Evolutionary conservation across 208 protist species (phyloP), one percentile per base, ranked within the genome.

Genomic region (Leishmania amazonensis): DNA sequence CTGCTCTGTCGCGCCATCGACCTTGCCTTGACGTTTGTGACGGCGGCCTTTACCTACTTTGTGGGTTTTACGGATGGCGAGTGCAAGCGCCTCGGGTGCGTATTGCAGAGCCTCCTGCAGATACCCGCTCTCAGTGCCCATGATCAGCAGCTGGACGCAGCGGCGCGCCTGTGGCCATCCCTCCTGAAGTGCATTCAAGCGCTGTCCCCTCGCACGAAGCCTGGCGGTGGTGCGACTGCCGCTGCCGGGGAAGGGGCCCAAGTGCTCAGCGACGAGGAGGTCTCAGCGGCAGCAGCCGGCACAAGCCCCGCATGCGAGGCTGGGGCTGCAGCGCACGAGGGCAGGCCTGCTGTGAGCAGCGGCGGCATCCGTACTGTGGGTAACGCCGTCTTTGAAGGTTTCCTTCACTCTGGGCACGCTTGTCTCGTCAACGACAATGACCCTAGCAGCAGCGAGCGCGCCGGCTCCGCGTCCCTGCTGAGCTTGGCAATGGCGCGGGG

Each of bases 31-130:
- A 85, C 87, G 9, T 84, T 94, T 31, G 81, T 95, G 31, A 91
- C 91, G 13, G 80, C 80, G 1, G 72, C 49, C 65, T 85, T 90
- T 73, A 93, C 91, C 15, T 90, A 92, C 72, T 95, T 95, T 81
- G 87, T 94, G 2, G 94, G 86, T 42, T 85, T 95, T 68, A 95
- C 92, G 2, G 90, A 94, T 82, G 88, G 87, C n/a, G 94, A 97
- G 85, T 89, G 87, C 79, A 92, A 91, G 81, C 89, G 94, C 6
- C 40, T 93, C 6, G 94, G 92, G 62, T 85, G 90, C 76, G 76
- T 97, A 11, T 60, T 97, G 38, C 79, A 81, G 65, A 79, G 79
- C 5, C 81, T 85, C 5, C 71, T 87, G 31, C 67, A 85, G 72
- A 38, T 85, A 31, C 79, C 83, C 11, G 67, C 75, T 21, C 77